phyloP scores from a whole-genome alignment of 148 eudicot species.

The Amaranthus cruentus region DNA sequence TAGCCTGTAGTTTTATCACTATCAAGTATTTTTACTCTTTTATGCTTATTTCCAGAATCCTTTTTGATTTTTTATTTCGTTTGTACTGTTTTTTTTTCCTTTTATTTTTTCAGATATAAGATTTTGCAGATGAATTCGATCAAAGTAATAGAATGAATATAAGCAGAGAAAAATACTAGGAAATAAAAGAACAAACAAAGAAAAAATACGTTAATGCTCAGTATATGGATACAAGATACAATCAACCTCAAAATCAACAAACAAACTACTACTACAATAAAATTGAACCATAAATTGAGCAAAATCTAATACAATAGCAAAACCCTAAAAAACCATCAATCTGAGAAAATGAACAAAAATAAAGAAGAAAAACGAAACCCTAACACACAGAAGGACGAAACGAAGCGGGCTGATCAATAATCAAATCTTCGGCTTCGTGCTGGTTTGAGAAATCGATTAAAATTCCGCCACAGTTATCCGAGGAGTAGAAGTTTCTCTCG shows the following conservation, averaged over 20 bases:
- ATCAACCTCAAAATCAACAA: constrained; percentile 10
- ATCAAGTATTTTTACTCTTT: constrained; percentile 11
- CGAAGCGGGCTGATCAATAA: not conserved
- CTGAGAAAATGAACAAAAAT: constrained; percentile 3
- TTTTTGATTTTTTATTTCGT: not conserved
- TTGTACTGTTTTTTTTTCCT: constrained; percentile 4
- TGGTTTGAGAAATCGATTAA: not conserved
- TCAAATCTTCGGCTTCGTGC: constrained; percentile 17
- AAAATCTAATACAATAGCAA: constrained; percentile 19
- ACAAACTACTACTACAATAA: constrained; percentile 12
- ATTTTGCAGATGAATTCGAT: constrained; percentile 22
- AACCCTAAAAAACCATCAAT: constrained; percentile 21
- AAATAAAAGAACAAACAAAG: constrained; percentile 16
- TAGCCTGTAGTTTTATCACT: not conserved
- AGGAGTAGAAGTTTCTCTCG: not conserved
- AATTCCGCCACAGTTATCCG: not conserved
- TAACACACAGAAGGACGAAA: constrained; percentile 22
- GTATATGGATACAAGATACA: constrained; percentile 33
- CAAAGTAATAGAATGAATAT: constrained; percentile 3
- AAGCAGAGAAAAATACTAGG: constrained; percentile 13
- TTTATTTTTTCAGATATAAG: constrained; percentile 12
- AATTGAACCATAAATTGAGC: constrained; percentile 9
- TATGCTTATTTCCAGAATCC: not conserved
- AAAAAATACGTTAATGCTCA: constrained; percentile 30
- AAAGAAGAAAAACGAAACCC: constrained; percentile 14